Conservation (phyloP, 495 filamentous ascomycete genomes). For the Penicillium waksmanii region DNA sequence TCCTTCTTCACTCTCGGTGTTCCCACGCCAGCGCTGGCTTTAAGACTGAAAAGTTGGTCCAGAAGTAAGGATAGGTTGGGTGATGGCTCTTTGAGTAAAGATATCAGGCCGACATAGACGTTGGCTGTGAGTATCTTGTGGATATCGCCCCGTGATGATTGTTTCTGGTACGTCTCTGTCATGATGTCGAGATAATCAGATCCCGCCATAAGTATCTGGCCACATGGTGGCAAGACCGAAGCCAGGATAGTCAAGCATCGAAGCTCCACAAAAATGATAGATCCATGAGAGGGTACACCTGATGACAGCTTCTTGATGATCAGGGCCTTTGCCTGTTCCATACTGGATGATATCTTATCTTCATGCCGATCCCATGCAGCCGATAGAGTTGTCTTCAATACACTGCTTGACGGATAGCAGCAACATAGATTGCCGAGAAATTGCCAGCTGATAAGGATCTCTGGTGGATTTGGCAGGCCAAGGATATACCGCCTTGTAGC, state of each 20-base stretch:
- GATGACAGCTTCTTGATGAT: constrained; percentile 52
- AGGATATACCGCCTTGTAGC: constrained; percentile 54
- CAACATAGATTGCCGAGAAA: constrained; percentile 43
- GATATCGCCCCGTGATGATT: constrained; percentile 53
- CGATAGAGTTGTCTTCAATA: constrained; percentile 49
- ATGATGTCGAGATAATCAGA: constrained; percentile 85
- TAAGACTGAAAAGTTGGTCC: constrained; percentile 83
- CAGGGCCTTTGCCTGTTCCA: constrained; percentile 51
- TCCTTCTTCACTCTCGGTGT: constrained; percentile 41
- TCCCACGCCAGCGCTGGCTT: constrained; percentile 63
- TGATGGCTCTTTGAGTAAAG: constrained; percentile 64
- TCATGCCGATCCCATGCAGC: constrained; percentile 43
- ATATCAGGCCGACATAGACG: constrained; percentile 70
- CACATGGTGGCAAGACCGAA: constrained; percentile 39
- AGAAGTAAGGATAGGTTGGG: constrained; percentile 72
- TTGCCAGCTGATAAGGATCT: constrained; percentile 40
- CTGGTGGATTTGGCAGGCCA: constrained; percentile 24
- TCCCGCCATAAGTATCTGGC: constrained; percentile 72
- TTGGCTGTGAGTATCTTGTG: constrained; percentile 68
- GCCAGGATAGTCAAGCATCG: constrained; percentile 46
- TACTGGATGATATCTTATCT: constrained; percentile 37
- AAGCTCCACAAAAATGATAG: constrained; percentile 37
- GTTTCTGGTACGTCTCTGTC: constrained; percentile 62
- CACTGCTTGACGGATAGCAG: constrained; percentile 43
- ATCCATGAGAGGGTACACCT: constrained; percentile 40